phyloP scores from a whole-genome alignment of 2,329 filamentous ascomycete species.

The Apiospora hydei region DNA sequence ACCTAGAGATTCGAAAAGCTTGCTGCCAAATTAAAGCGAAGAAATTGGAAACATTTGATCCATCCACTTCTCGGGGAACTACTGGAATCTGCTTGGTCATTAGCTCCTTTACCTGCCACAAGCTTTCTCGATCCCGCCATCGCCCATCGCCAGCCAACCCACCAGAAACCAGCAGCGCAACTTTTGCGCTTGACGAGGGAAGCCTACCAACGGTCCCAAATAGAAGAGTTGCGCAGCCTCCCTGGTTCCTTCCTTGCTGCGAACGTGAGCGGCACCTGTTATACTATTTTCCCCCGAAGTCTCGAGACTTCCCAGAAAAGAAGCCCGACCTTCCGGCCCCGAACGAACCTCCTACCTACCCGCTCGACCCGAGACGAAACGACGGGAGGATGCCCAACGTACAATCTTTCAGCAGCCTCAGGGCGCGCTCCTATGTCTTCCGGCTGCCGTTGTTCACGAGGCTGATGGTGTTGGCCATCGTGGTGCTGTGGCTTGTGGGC shows the following conservation, averaged over 20 bases:
- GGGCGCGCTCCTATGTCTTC: conserved; percentile 81
- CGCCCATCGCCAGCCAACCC: background rate
- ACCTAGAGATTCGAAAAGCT: background rate
- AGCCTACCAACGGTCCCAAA: background rate
- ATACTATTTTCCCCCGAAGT: background rate
- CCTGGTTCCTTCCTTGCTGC: background rate
- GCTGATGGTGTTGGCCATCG: conserved; percentile 69
- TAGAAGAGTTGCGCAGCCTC: background rate
- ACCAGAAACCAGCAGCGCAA: background rate
- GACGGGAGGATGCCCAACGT: conserved; percentile 41
- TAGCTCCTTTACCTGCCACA: conserved; percentile 18
- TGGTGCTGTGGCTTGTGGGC: conserved; percentile 72
- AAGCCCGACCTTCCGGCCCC: background rate
- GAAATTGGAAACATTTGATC: conserved; percentile 2
- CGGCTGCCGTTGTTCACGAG: conserved; percentile 91
- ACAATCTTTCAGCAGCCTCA: conserved; percentile 70
- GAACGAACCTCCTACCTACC: background rate
- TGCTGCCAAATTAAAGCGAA: background rate
- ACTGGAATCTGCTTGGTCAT: conserved; percentile 10
- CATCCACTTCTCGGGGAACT: conserved; percentile 2
- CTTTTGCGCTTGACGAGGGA: background rate
- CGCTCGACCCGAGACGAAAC: background rate
- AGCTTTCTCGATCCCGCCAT: conserved; percentile 14
- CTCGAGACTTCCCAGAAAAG: background rate
- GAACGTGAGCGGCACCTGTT: background rate